Percentiles rank a stretch among this genome's conserved stretches.
Evolutionary conservation across 441 rosid genomes (phyloP).

Genomic region (Aquilaria agallochum): DNA sequence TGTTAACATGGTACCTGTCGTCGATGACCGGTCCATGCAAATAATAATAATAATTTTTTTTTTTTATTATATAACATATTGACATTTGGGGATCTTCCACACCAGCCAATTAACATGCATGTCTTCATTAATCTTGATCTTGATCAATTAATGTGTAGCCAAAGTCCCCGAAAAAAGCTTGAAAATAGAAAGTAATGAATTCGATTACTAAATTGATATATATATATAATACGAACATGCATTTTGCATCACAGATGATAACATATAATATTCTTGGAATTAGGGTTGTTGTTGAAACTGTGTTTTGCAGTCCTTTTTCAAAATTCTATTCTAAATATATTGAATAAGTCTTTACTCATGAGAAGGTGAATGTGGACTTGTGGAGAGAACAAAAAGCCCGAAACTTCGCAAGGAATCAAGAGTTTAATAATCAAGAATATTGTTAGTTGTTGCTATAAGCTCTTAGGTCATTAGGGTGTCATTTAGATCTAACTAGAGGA

Average conservation of each 20-base stretch:
- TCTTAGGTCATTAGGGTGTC: conserved; percentile 17
- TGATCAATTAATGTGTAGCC: no score
- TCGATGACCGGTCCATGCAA: conserved; percentile 25
- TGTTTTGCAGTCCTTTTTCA: conserved; percentile 29
- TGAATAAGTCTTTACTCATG: not conserved
- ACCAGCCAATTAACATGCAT: no score
- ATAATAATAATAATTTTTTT: not conserved
- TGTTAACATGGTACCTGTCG: conserved; percentile 29
- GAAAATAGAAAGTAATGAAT: no score
- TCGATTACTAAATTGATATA: no score
- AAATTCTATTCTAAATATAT: conserved; percentile 16
- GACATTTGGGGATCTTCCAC: no score
- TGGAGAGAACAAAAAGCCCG: conserved; percentile 36
- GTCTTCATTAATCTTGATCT: no score
- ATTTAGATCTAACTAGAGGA: conserved; percentile 21
- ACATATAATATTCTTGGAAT: conserved; percentile 19
- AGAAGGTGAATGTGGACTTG: conserved; percentile 10
- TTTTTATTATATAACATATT: not conserved
- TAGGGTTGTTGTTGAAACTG: conserved; percentile 14
- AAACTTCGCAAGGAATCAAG: conserved; percentile 39
- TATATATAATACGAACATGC: no score
- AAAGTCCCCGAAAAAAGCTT: no score
- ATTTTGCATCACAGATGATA: conserved; percentile 2
- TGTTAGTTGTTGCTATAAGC: conserved; percentile 5
- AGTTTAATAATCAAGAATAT: conserved; percentile 21